A percentile compares a stretch with the other conserved stretches of the same genome.
Evolutionary conservation across 2,329 filamentous ascomycete genomes (phyloP).

Genomic region (Fusarium abutilonis): DNA sequence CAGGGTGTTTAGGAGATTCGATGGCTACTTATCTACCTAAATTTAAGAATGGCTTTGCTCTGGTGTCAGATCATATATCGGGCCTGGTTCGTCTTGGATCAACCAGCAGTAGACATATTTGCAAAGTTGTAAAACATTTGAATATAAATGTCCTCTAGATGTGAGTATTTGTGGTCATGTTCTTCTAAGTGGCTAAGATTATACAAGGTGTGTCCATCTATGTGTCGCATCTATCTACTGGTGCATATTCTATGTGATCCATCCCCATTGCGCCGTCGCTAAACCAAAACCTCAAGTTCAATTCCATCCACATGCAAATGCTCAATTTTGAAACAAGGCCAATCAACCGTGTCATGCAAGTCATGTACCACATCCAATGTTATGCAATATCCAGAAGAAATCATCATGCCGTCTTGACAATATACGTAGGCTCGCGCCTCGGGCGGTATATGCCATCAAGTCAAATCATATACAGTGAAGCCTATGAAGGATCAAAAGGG

Average conservation of each 20-base stretch:
- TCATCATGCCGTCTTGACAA: constrained; percentile 2
- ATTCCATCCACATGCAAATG: constrained; percentile 11
- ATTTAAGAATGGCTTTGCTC: constrained; percentile 7
- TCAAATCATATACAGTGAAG: constrained; percentile 22
- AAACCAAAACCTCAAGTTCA: constrained; percentile 10
- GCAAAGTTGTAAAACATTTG: too few species aligned
- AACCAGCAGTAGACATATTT: too few species aligned
- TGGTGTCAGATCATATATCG: not conserved
- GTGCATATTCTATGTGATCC: constrained; percentile 2
- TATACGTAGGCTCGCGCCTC: constrained; percentile 5
- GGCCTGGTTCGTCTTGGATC: too few species aligned
- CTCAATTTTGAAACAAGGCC: constrained; percentile 24
- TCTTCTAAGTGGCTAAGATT: constrained; percentile 1
- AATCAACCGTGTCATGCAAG: constrained; percentile 16
- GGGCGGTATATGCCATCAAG: constrained; percentile 2
- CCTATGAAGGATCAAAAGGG: not conserved
- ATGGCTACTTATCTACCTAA: not conserved
- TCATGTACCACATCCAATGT: constrained; percentile 14
- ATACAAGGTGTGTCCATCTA: constrained; percentile 21
- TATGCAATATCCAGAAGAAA: constrained; percentile 1
- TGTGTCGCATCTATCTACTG: constrained; percentile 20
- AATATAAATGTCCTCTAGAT: too few species aligned
- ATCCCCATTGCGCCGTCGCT: constrained; percentile 33
- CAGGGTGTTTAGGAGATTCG: not conserved
- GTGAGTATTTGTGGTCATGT: not conserved